phyloP scores from a whole-genome alignment of 306 rosid species.

The Canavalia ensiformis region DNA sequence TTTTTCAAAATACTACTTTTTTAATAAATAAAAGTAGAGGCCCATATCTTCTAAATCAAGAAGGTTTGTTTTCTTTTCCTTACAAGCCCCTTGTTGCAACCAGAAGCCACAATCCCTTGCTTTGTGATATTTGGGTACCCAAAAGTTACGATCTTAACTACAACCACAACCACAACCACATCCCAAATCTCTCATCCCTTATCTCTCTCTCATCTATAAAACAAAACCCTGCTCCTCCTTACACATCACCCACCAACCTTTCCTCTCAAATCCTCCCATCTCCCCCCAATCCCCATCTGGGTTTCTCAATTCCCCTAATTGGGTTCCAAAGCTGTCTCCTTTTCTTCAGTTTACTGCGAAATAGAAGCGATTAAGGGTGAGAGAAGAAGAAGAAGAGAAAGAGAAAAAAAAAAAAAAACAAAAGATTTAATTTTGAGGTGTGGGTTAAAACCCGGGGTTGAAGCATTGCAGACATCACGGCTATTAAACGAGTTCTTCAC shows the following conservation, averaged over 20 bases:
- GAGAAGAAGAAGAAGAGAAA: neutral
- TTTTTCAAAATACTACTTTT: no score
- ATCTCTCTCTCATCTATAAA: neutral
- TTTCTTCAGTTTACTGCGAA: neutral
- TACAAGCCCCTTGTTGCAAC: neutral
- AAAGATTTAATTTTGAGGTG: neutral
- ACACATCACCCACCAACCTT: neutral
- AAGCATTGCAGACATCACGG: constrained; percentile 94
- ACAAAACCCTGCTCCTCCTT: neutral
- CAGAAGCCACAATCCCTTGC: neutral
- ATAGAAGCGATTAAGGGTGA: neutral
- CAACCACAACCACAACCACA: neutral
- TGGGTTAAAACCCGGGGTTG: constrained; percentile 65
- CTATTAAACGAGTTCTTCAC: constrained; percentile 79
- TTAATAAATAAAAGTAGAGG: neutral
- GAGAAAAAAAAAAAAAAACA: no score
- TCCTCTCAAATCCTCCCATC: neutral
- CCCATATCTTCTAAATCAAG: neutral
- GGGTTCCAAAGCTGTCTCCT: neutral
- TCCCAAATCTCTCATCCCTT: neutral
- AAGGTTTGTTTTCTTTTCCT: neutral
- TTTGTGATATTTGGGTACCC: neutral
- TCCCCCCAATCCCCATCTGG: constrained; percentile 25
- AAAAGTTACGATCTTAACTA: neutral
- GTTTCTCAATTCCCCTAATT: neutral